Evolutionary conservation across 108 stramenopile species (phyloP).

Genomic region (Aurantiochytrium sp.): DNA sequence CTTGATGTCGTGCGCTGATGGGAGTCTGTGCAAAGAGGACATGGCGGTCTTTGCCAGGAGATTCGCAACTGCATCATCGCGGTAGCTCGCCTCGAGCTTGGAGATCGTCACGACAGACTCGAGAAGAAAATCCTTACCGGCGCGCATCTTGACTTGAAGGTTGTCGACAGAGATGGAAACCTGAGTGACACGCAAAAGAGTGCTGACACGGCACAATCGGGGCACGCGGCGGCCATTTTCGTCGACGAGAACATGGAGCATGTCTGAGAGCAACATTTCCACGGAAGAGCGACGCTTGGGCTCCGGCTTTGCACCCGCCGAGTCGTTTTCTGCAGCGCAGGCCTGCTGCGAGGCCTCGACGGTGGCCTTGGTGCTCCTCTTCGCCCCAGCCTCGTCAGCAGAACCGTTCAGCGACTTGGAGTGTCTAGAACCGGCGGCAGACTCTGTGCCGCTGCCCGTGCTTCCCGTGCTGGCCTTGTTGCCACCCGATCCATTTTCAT

Average conservation of each 20-base stretch:
- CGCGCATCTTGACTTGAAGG: neutral
- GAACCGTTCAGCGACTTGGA: neutral
- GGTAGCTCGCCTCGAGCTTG: neutral
- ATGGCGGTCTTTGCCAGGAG: neutral
- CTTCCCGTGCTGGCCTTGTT: neutral
- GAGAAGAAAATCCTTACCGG: neutral
- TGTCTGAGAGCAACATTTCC: neutral
- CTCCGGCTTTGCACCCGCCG: neutral
- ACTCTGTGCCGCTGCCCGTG: neutral
- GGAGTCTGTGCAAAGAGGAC: neutral
- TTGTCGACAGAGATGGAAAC: neutral
- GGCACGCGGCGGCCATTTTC: neutral
- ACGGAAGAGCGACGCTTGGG: neutral
- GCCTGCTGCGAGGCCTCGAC: neutral
- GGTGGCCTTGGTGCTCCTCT: neutral
- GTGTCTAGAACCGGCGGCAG: neutral
- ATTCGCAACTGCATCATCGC: neutral
- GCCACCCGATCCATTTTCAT: neutral
- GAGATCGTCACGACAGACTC: neutral
- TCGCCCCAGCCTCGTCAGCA: neutral
- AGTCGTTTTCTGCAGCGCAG: neutral
- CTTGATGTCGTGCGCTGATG: neutral
- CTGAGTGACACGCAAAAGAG: neutral
- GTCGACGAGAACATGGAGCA: neutral
- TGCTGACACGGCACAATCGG: neutral